A percentile compares a stretch with the other conserved stretches of the same genome.
Evolutionary conservation across 768 basidiomycete species (phyloP).

Genomic region (Favolaschia claudopus): DNA sequence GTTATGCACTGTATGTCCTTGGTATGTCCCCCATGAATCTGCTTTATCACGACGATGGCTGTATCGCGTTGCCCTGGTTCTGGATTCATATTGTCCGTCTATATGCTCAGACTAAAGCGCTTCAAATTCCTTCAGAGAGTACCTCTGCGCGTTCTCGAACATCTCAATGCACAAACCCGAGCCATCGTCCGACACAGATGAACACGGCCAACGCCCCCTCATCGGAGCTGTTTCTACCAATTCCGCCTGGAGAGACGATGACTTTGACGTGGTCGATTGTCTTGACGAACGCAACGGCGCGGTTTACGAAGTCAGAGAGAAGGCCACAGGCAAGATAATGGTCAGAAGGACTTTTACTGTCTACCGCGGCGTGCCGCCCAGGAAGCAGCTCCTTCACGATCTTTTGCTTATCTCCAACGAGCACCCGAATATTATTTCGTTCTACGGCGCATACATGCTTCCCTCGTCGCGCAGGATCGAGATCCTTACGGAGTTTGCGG

Average conservation of each 20-base stretch:
- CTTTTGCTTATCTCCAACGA: slow-evolving; percentile 86
- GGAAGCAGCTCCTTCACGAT: slow-evolving; percentile 93
- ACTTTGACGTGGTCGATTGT: slow-evolving; percentile 77
- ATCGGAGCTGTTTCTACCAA: slow-evolving; percentile 29
- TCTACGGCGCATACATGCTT: slow-evolving; percentile 92
- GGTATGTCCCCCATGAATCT: too few species aligned
- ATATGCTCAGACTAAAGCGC: too few species aligned
- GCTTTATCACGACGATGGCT: too few species aligned
- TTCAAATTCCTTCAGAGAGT: too few species aligned
- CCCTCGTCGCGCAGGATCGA: slow-evolving; percentile 92
- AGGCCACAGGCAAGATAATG: slow-evolving; percentile 79
- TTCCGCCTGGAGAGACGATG: slow-evolving; percentile 67
- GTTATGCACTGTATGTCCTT: too few species aligned
- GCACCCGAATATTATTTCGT: slow-evolving; percentile 88
- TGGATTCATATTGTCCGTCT: too few species aligned
- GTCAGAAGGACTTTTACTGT: slow-evolving; percentile 96
- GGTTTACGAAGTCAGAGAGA: slow-evolving; percentile 92
- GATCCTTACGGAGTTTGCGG: slow-evolving; percentile 91
- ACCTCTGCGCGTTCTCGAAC: too few species aligned
- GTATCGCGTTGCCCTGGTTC: too few species aligned
- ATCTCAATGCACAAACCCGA: too few species aligned
- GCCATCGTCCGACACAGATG: slow-evolving; percentile 29
- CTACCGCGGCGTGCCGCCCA: slow-evolving; percentile 86
- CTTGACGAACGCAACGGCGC: slow-evolving; percentile 97
- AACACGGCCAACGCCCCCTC: slow-evolving; percentile 31